Base-by-base conservation (phyloP, 805 yeast species). In the Kodamaea leandrae region DNA sequence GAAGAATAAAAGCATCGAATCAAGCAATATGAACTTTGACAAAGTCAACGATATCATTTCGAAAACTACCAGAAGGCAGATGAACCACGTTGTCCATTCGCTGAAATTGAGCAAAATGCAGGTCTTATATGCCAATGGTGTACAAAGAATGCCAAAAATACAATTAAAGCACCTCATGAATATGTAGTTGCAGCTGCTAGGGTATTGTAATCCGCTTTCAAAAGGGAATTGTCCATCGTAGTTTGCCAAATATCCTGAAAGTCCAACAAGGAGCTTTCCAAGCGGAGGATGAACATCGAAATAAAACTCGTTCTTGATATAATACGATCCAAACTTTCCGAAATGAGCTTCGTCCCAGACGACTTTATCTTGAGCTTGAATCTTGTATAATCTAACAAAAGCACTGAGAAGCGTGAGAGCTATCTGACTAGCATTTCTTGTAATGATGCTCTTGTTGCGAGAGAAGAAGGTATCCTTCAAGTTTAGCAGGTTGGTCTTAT, bases 281-380 rank as follows among this genome's bases (percentile, higher is more conserved):
- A 86, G 70, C 1, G 95, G 95, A 15, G 95, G 95, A 57, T 86
- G 95, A 21, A 86, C 95, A 64, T 86, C 95, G 52, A 81, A 87
- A 54, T 86, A 86, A 57, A 85, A 84, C 53, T 85, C 89, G 55
- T 82, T 88, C 59, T 82, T 76, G 49, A 84, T 65, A 60, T 86
- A 86, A 54, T 84, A 80, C 3, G 91, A 82, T 33, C 95, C 95
- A 58, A 86, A 86, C 58, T 83, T 84, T 32, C 93, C 95, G 59
- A 86, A 86, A 68, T 86, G 95, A 4, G 95, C 93, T 61, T 86
- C 95, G 66, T 86, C 95, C 95, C 95, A 86, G 6, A 84, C 83
- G 36, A 86, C 91, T 41, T 70, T 72, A 37, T 75, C 60, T 43
- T 80, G 73, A 23, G 64, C 62, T 16, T 76, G 80, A 37, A 86